Evolutionary conservation across 1,284 basidiomycete species (phyloP).

Genomic region (Marasmius fiardii): DNA sequence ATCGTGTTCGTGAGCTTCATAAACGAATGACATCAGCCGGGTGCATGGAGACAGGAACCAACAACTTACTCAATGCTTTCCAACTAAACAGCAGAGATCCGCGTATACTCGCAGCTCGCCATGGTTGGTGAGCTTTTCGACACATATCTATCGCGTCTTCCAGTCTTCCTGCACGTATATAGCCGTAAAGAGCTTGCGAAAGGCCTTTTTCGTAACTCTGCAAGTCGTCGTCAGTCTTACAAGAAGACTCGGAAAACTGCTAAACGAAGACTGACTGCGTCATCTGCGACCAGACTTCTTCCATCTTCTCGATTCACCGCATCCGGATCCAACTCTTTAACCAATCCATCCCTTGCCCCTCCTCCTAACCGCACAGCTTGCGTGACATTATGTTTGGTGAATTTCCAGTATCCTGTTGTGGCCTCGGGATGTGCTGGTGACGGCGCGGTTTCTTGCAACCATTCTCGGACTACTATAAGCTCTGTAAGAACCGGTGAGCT

Average conservation of each 20-base stretch:
- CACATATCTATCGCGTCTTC: conserved; percentile 85
- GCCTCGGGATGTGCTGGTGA: conserved; percentile 59
- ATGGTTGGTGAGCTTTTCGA: conserved; percentile 82
- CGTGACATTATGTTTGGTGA: conserved; percentile 74
- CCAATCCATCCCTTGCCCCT: conserved; percentile 45
- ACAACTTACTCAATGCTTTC: conserved; percentile 56
- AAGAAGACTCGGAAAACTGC: background rate
- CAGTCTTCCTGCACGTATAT: conserved; percentile 78
- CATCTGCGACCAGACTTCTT: conserved; percentile 61
- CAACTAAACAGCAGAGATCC: conserved; percentile 78
- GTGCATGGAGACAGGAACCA: background rate
- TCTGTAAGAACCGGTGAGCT: conserved; percentile 59
- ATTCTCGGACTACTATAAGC: conserved; percentile 77
- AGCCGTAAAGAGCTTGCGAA: conserved; percentile 71
- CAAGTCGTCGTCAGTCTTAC: conserved; percentile 4
- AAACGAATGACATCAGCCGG: background rate
- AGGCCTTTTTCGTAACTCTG: conserved; percentile 79
- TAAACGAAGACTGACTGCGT: conserved; percentile 50
- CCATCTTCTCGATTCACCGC: conserved; percentile 55
- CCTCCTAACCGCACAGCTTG: conserved; percentile 57
- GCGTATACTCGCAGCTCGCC: conserved; percentile 85
- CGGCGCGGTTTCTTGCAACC: conserved; percentile 75
- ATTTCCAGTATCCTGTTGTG: conserved; percentile 76
- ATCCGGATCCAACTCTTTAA: conserved; percentile 75
- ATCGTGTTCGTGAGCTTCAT: conserved; percentile 43